Evolutionary conservation across 2,329 filamentous ascomycete species (phyloP).

Genomic region (Colletotrichum cereale): DNA sequence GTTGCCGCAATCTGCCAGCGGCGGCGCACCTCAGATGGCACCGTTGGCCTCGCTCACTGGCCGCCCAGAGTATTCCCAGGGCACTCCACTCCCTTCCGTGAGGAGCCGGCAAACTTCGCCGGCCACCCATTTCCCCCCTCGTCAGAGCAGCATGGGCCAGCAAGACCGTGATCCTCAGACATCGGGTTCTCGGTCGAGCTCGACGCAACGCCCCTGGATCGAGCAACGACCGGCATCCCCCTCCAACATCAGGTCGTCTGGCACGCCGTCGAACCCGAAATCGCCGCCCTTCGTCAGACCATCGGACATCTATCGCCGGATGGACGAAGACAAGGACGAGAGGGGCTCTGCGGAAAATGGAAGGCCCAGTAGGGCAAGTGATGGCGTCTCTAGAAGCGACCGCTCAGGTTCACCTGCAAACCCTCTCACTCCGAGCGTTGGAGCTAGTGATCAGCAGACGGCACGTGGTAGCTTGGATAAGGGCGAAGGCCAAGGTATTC

Average conservation of each 20-base stretch:
- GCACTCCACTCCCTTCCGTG: conserved; percentile 26
- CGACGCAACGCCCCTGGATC: conserved; percentile 48
- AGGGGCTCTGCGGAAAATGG: conserved; percentile 68
- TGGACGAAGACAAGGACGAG: conserved; percentile 74
- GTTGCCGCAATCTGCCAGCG: conserved; percentile 40
- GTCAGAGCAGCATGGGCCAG: conserved; percentile 72
- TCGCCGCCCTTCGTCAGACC: conserved; percentile 76
- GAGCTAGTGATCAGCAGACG: conserved; percentile 32
- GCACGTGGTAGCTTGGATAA: not conserved
- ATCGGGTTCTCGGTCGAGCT: conserved; percentile 48
- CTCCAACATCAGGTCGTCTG: conserved; percentile 48
- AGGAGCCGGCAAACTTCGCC: conserved; percentile 23
- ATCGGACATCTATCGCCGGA: conserved; percentile 81
- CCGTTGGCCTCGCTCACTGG: conserved; percentile 22
- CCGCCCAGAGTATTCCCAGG: conserved; percentile 25
- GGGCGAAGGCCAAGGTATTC: conserved; percentile 34
- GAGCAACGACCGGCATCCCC: conserved; percentile 57
- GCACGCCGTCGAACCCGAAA: conserved; percentile 64
- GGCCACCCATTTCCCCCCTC: conserved; percentile 64
- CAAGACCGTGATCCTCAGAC: conserved; percentile 47
- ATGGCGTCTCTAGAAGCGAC: conserved; percentile 40
- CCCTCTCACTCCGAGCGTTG: conserved; percentile 20
- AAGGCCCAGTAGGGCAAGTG: conserved; percentile 68
- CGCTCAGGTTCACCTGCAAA: conserved; percentile 19
- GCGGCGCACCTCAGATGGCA: conserved; percentile 24